phyloP scores from a whole-genome alignment of 2,329 filamentous ascomycete genomes.

The Cladosporium cucumerinum region DNA sequence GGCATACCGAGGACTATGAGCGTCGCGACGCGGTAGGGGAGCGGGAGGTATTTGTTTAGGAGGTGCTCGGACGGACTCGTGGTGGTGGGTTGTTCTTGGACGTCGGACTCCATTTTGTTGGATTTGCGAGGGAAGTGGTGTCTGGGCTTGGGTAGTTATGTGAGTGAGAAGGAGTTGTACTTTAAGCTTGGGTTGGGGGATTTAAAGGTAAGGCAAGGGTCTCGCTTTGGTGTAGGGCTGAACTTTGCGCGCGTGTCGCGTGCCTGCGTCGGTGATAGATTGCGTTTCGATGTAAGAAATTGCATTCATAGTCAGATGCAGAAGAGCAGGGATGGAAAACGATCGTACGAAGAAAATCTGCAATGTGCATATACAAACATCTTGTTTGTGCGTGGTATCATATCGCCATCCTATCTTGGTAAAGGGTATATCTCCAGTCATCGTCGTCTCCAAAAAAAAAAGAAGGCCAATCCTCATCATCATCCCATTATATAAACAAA shows the following conservation, averaged over 20 bases:
- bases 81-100: background rate
- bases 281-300: background rate
- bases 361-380: constrained; percentile 6
- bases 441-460: background rate
- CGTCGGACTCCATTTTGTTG: constrained; percentile 15
- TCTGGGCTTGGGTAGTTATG: background rate
- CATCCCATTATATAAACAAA: background rate
- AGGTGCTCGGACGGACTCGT: background rate
- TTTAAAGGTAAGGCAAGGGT: background rate
- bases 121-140: background rate
- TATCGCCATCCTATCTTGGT: constrained; percentile 6
- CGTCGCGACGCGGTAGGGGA: constrained; percentile 85
- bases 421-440: background rate
- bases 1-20: constrained; percentile 76
- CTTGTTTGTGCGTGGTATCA: constrained; percentile 9
- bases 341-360: background rate
- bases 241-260: background rate
- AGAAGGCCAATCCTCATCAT: background rate
- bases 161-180: background rate
- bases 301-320: background rate
- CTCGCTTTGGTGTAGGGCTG: background rate
- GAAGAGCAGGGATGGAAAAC: background rate
- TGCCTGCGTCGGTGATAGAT: background rate
- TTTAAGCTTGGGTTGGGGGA: background rate
- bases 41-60: constrained; percentile 76